These are phyloP conservation scores for Dactylellina haptotyla DNA, from an alignment of 2,329 filamentous ascomycete genomes.

Conservation along the genomic window DNA sequence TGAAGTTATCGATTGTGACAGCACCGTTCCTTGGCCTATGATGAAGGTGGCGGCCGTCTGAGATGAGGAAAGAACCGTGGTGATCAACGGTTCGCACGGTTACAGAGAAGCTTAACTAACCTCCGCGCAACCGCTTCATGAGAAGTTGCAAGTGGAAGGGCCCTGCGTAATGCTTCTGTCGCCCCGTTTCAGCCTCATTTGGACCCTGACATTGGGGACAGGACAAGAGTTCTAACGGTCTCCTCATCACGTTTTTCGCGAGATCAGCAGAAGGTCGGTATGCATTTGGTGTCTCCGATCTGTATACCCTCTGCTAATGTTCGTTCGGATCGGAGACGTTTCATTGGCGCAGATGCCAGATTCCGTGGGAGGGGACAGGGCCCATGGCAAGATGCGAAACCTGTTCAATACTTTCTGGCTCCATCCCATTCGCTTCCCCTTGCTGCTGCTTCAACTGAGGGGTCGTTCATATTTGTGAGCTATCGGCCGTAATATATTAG, in stretches of 20 bases:
- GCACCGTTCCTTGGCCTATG: not conserved
- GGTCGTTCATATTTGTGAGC: not conserved
- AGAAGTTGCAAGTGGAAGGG: not conserved
- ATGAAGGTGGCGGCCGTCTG: constrained; percentile 29
- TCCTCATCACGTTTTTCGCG: constrained; percentile 33
- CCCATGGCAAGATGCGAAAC: constrained; percentile 18
- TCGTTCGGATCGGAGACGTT: constrained; percentile 36
- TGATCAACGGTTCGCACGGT: constrained; percentile 52
- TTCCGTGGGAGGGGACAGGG: constrained; percentile 15
- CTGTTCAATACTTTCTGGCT: not conserved
- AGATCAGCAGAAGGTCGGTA: not conserved
- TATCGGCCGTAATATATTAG: not conserved
- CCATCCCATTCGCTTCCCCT: constrained; percentile 41
- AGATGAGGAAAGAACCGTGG: constrained; percentile 21
- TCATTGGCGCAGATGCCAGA: constrained; percentile 35
- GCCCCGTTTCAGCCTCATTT: constrained; percentile 48
- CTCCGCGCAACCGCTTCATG: not conserved
- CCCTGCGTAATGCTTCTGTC: constrained; percentile 25
- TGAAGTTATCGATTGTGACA: constrained; percentile 39
- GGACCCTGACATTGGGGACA: constrained; percentile 37
- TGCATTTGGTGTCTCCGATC: constrained; percentile 40
- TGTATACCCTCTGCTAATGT: constrained; percentile 15
- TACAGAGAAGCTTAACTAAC: constrained; percentile 38
- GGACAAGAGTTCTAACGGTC: constrained; percentile 45
- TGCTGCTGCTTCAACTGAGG: constrained; percentile 14